A percentile compares a stretch with the other conserved stretches of the same genome.
Conservation (phyloP, 78 protist species). For the Mantamonas sphyraenae region DNA sequence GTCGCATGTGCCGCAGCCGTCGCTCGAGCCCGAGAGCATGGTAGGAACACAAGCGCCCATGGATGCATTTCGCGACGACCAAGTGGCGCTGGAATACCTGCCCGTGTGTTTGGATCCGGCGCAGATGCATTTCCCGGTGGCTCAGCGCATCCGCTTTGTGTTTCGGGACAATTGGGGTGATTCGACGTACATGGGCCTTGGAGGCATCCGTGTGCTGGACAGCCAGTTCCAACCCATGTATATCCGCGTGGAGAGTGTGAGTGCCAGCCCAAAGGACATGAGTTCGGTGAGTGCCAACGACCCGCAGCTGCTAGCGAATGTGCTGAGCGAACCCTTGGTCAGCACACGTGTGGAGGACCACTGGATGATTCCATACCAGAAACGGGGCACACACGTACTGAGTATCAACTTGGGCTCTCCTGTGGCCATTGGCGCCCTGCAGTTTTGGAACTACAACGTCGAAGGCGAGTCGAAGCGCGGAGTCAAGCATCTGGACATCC, state of each 20-base stretch:
- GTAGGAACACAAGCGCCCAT: too few relatives aligned
- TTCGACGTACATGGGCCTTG: constrained; percentile 45
- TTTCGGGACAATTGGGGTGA: constrained; percentile 63
- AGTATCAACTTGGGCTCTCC: constrained; percentile 21
- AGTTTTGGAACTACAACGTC: constrained; percentile 70
- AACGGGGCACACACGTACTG: constrained; percentile 21
- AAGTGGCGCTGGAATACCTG: too few relatives aligned
- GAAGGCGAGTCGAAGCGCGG: constrained; percentile 43
- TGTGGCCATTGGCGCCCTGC: neutral
- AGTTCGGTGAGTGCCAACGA: too few relatives aligned
- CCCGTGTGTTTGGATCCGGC: too few relatives aligned
- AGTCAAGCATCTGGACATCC: constrained; percentile 20
- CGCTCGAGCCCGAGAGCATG: too few relatives aligned
- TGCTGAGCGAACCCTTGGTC: constrained; percentile 33
- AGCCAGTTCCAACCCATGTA: constrained; percentile 16
- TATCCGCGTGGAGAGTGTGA: neutral
- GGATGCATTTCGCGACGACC: too few relatives aligned
- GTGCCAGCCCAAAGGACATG: constrained; percentile 38
- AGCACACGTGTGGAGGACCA: constrained; percentile 32
- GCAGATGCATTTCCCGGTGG: too few relatives aligned
- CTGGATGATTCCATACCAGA: constrained; percentile 60
- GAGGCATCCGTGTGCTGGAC: constrained; percentile 32
- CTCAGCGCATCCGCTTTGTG: neutral
- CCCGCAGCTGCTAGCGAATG: constrained; percentile 32
- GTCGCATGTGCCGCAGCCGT: too few relatives aligned